Percentiles rank a stretch among this genome's conserved stretches.
Evolutionary conservation across 306 rosid species (phyloP).

Genomic region (Acacia melanoxylon): DNA sequence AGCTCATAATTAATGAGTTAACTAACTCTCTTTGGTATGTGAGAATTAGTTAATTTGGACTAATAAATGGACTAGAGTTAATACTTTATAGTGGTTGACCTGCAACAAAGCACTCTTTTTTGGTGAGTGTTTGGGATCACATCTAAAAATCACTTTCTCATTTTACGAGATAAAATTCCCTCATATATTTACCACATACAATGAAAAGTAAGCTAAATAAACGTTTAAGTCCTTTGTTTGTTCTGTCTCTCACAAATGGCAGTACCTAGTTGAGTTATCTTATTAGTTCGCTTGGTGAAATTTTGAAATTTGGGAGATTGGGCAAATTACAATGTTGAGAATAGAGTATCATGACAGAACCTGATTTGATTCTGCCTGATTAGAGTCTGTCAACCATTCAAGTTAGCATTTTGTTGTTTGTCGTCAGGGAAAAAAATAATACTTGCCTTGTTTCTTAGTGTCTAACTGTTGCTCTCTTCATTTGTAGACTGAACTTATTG

Average conservation of each 20-base stretch:
- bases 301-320: not conserved
- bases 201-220: too few relatives aligned
- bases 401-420: not conserved
- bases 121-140: too few relatives aligned
- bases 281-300: not conserved
- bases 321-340: not conserved
- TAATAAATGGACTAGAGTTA: too few relatives aligned
- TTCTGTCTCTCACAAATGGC: not conserved
- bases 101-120: not conserved
- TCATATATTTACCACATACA: too few relatives aligned
- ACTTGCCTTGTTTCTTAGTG: not conserved
- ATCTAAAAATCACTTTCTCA: too few relatives aligned
- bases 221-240: not conserved
- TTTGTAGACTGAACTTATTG: not conserved
- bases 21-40: too few relatives aligned
- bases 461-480: not conserved
- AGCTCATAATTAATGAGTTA: too few relatives aligned
- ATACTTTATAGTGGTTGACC: not conserved
- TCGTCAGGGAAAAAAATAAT: too few relatives aligned
- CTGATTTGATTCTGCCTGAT: not conserved
- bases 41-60: too few relatives aligned
- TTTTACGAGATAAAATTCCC: too few relatives aligned
- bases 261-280: not conserved
- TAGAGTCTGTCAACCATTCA: not conserved
- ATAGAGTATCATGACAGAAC: not conserved